These are phyloP conservation scores for Gynostemma pentaphyllum DNA, from an alignment of 306 rosid species.

Conservation along the genomic window DNA sequence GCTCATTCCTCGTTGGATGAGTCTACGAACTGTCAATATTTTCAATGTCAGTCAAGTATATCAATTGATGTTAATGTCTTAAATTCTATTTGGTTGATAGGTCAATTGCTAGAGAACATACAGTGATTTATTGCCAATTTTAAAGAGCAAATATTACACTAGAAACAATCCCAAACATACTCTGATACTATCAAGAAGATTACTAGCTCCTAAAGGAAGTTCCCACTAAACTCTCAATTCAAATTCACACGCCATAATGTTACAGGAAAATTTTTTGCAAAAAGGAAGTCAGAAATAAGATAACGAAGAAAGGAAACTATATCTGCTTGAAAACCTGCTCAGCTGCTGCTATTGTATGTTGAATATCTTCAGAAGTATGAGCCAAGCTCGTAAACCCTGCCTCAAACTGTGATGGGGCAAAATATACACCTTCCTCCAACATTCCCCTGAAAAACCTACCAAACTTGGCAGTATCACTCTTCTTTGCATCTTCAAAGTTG, in stretches of 20 bases:
- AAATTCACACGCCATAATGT: background rate
- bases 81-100: background rate
- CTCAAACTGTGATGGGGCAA: conserved; percentile 95
- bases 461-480: conserved; percentile 69
- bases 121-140: background rate
- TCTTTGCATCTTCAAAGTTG: conserved; percentile 72
- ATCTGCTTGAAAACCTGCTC: conserved; percentile 72
- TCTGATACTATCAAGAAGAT: background rate
- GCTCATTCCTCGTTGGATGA: too few relatives aligned
- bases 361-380: conserved; percentile 63
- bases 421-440: conserved; percentile 89
- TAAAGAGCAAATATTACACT: conserved; percentile 1
- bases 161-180: background rate
- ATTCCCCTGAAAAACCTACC: conserved; percentile 72
- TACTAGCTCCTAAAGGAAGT: conserved; percentile 2
- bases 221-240: conserved; percentile 8
- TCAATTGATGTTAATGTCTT: background rate
- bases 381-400: conserved; percentile 98
- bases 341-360: conserved; percentile 84
- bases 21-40: too few relatives aligned
- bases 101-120: background rate
- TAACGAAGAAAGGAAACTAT: conserved; percentile 11
- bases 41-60: background rate
- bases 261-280: background rate
- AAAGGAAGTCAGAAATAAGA: background rate